Conservation (phyloP, 2,329 filamentous ascomycete species). For the Pestalotiopsis sp. region DNA sequence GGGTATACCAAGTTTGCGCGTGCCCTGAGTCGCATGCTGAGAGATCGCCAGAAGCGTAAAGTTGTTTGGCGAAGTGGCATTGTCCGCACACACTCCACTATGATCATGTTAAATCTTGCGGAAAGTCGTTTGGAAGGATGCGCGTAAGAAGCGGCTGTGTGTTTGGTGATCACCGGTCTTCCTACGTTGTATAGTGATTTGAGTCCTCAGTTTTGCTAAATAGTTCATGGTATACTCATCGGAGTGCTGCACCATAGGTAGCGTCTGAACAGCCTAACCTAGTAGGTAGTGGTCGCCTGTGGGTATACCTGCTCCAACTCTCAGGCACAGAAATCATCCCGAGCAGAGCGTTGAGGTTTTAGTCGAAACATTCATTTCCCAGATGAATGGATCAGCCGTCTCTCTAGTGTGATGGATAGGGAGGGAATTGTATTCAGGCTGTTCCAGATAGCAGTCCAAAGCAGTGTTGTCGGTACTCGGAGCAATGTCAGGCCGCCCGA, state of each 20-base stretch:
- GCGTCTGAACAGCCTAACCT: no score
- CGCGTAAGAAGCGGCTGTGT: no score
- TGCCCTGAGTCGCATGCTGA: neutral
- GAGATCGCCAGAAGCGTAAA: neutral
- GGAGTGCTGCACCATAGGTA: no score
- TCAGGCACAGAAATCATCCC: neutral
- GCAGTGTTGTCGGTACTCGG: slow-evolving; percentile 10
- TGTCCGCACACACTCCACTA: neutral
- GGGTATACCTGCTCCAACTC: no score
- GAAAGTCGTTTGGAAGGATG: no score
- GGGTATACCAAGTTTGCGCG: neutral
- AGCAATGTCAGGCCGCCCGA: slow-evolving; percentile 10
- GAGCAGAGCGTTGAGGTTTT: neutral
- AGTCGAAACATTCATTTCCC: neutral
- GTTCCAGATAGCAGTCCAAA: neutral
- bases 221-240: no score
- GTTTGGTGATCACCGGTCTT: no score
- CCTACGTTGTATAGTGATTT: no score
- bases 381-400: neutral
- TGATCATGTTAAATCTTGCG: neutral
- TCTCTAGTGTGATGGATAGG: neutral
- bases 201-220: no score
- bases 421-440: neutral
- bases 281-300: no score
- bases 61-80: neutral